Evolutionary conservation across 139 green algal species (phyloP).

Genomic region (Chlamydomonas incerta): DNA sequence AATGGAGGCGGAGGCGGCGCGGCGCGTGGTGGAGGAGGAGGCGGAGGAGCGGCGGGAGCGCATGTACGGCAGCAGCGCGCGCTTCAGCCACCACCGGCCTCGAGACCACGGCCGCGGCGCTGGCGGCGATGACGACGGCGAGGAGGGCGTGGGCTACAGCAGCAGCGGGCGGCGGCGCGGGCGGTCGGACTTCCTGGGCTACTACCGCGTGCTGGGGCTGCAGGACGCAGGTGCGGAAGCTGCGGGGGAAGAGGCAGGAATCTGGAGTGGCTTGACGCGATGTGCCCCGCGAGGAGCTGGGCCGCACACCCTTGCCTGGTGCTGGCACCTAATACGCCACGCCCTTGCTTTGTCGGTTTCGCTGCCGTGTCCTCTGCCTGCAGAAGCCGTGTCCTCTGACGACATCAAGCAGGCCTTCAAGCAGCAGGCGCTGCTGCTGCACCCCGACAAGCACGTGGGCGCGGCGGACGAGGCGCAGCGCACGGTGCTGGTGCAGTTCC

Average conservation of each 20-base stretch:
- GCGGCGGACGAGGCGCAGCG: conserved; percentile 22
- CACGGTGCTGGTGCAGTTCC: conserved; percentile 66
- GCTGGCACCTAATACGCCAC: no score
- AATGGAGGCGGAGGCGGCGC: conserved; percentile 28
- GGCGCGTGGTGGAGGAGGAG: conserved; percentile 50
- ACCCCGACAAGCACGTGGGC: conserved; percentile 75
- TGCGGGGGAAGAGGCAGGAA: no score
- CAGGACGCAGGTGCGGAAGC: conserved; percentile 35
- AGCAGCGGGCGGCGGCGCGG: conserved; percentile 36
- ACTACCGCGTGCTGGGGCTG: conserved; percentile 81
- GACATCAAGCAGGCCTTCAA: conserved; percentile 83
- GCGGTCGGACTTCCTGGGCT: conserved; percentile 78
- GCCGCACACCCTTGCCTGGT: no score
- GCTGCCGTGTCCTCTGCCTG: no score
- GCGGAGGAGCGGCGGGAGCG: conserved; percentile 22
- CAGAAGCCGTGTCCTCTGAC: conserved; percentile 40
- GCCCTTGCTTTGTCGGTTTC: no score
- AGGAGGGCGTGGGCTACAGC: neutral
- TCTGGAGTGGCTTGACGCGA: neutral
- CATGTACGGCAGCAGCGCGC: conserved; percentile 2
- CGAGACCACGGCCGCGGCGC: conserved; percentile 32
- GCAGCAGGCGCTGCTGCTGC: conserved; percentile 72
- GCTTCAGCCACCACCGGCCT: neutral
- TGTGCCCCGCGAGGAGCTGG: no score
- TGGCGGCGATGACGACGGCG: neutral